These are phyloP conservation scores for Coprinellus micaceus DNA, from an alignment of 768 basidiomycete genomes.

Conservation along the genomic window DNA sequence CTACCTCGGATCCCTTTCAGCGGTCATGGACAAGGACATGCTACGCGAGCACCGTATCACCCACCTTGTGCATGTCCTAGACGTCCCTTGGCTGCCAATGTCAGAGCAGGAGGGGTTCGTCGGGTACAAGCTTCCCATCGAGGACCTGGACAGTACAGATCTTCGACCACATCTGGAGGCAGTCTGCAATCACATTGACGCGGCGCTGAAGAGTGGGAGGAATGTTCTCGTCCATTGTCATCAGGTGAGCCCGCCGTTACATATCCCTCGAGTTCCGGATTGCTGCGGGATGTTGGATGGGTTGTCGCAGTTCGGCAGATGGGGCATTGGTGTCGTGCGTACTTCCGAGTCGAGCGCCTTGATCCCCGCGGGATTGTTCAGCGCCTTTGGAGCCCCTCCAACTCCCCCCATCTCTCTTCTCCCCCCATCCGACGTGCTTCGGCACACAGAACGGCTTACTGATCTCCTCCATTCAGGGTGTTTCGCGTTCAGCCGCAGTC, in stretches of 20 bases:
- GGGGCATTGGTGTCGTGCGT: no score
- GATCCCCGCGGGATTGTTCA: no score
- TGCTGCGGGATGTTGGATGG: no score
- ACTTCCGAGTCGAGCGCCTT: no score
- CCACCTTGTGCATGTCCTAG: conserved; percentile 64
- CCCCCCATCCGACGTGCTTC: not conserved
- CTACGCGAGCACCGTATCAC: conserved; percentile 49
- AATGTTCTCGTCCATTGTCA: conserved; percentile 80
- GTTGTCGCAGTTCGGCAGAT: no score
- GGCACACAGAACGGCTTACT: not conserved
- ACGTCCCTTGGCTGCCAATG: conserved; percentile 59
- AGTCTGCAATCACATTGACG: conserved; percentile 65
- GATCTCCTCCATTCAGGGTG: conserved; percentile 43
- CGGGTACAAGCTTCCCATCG: conserved; percentile 65
- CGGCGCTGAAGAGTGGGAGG: conserved; percentile 52
- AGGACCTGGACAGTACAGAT: conserved; percentile 59
- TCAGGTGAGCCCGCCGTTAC: conserved; percentile 48
- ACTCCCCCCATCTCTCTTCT: not conserved
- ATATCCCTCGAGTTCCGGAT: not conserved
- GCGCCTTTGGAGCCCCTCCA: not conserved
- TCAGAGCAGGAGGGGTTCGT: conserved; percentile 45
- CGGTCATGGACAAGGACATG: conserved; percentile 51
- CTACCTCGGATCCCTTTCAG: conserved; percentile 66
- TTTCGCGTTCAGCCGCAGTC: conserved; percentile 73
- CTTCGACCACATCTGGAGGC: conserved; percentile 65